Conservation (phyloP, 2,329 filamentous ascomycete genomes). For the Hypomyces perniciosus region DNA sequence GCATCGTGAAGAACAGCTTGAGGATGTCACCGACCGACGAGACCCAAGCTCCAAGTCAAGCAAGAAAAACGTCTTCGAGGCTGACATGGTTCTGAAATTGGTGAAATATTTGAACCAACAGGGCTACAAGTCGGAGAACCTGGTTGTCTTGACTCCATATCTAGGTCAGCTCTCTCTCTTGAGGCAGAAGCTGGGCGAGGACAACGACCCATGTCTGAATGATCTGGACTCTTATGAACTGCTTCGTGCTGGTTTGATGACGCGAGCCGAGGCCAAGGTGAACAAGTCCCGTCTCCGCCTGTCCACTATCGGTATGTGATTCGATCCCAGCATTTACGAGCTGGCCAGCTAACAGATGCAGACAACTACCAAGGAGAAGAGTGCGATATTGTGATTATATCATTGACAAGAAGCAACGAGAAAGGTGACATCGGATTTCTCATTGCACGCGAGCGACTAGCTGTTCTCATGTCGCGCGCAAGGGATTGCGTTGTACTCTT, state of each 20-base stretch:
- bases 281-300: constrained; percentile 50
- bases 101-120: constrained; percentile 66
- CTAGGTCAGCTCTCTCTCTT: constrained; percentile 61
- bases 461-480: constrained; percentile 64
- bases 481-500: constrained; percentile 61
- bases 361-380: constrained; percentile 80
- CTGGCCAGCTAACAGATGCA: constrained; percentile 21
- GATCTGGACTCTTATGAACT: constrained; percentile 63
- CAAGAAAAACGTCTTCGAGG: constrained; percentile 60
- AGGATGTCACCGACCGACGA: constrained; percentile 38
- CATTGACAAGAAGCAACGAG: constrained; percentile 61
- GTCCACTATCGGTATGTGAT: constrained; percentile 61
- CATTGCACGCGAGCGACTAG: constrained; percentile 57
- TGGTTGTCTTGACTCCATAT: constrained; percentile 68
- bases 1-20: constrained; percentile 43
- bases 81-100: constrained; percentile 56
- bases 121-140: constrained; percentile 57
- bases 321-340: not conserved
- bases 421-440: constrained; percentile 66
- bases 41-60: constrained; percentile 46
- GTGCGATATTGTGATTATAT: constrained; percentile 63
- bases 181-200: constrained; percentile 42
- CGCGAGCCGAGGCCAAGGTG: constrained; percentile 43
- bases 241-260: constrained; percentile 51
- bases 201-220: constrained; percentile 60